These are phyloP conservation scores for Chalciporus pseudorubinellus DNA, from an alignment of 768 basidiomycete genomes.

Conservation along the genomic window DNA sequence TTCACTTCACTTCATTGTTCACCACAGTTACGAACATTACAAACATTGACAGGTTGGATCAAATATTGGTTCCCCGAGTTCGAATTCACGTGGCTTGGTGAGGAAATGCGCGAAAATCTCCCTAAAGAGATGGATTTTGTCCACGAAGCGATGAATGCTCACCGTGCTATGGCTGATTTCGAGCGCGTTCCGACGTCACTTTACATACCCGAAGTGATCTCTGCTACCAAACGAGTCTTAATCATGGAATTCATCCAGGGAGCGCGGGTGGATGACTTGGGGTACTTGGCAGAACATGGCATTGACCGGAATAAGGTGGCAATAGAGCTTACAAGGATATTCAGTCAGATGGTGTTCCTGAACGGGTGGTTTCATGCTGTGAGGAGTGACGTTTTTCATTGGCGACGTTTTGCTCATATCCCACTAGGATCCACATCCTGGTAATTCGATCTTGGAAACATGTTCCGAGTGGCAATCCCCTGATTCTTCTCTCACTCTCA, in stretches of 20 bases:
- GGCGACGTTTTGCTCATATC: constrained; percentile 14
- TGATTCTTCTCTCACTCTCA: constrained; percentile 17
- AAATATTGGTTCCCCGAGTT: constrained; percentile 95
- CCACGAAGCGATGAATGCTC: constrained; percentile 85
- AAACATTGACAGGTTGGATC: constrained; percentile 59
- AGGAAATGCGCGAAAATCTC: constrained; percentile 91
- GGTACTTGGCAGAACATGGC: constrained; percentile 72
- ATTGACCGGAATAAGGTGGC: constrained; percentile 96
- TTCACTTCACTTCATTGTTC: neutral
- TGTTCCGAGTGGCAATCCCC: constrained; percentile 1
- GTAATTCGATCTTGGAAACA: constrained; percentile 33
- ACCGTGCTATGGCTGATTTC: constrained; percentile 70
- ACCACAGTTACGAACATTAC: neutral
- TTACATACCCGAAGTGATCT: constrained; percentile 83
- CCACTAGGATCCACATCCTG: constrained; percentile 81
- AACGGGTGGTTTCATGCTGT: constrained; percentile 90
- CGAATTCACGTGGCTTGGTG: constrained; percentile 89
- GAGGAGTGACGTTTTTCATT: constrained; percentile 28
- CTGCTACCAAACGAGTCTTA: constrained; percentile 78
- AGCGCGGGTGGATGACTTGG: constrained; percentile 82
- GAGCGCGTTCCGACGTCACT: constrained; percentile 67
- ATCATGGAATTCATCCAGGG: constrained; percentile 96
- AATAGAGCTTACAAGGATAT: constrained; percentile 85
- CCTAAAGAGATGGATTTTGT: constrained; percentile 95
- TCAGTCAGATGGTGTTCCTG: constrained; percentile 92